Base-by-base conservation (phyloP, 2,329 filamentous ascomycete genomes). In the Aspergillus sp. region DNA sequence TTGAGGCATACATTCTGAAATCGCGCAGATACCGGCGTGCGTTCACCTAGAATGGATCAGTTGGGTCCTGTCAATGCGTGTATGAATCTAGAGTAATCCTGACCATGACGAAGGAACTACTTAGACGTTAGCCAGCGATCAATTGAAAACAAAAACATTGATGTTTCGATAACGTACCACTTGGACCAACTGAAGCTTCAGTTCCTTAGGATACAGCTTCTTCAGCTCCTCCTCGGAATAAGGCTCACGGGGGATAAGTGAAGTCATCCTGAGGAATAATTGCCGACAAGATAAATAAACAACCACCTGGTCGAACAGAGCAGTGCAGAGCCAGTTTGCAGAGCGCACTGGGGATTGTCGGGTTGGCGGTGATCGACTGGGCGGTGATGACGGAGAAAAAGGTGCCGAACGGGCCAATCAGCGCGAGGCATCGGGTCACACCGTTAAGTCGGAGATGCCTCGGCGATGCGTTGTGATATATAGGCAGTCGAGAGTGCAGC, bases 171-270 rank as follows among this genome's bases (percentile, higher is more conserved):
- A 44, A 62, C 77, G 59, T 62, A 83, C 77, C 57, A 97, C 77
- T 71, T 98, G 93, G 39, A 97, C 93, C 47, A 93, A 81, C 64
- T 93, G 86, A 31, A 98, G 81, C 64, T 91, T 79, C 46, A 98
- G 76, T 36, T 78, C 74, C 43, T 82, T 70, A 1, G 93, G 93
- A 70, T 96, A 98, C 46, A 97, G 82, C 58, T 75, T 73, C 35
- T 78, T 74, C 39, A 97, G 80, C 76, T 97, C 90, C 47, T 88
- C 83, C 53, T 83, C 72, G 36, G 85, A 83, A 71, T 97, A 97
- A 0, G 88, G 82, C 44, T 78, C 73, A 45, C 88, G 81, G 39
- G 88, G 88, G 36, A 77, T 70, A 36, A 95, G 77, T 33, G 85
- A 85, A 9, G 90, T 86, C 91, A 97, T 97, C 33, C 41, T 40